These are phyloP conservation scores for Leccinum aurantiacum DNA, from an alignment of 768 basidiomycete genomes.

Conservation along the genomic window DNA sequence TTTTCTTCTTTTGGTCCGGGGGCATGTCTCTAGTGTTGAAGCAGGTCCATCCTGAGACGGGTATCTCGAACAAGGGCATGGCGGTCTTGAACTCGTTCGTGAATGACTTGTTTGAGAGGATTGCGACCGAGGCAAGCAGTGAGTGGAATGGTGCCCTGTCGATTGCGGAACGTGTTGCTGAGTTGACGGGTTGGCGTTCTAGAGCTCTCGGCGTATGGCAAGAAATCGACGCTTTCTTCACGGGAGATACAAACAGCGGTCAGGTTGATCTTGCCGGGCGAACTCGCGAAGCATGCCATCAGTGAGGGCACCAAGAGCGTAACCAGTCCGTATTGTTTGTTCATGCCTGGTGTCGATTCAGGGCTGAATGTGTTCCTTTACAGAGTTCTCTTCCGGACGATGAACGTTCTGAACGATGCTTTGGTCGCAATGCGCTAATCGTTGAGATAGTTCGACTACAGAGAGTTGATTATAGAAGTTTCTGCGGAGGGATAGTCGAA, in stretches of 20 bases:
- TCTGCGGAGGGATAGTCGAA: neutral
- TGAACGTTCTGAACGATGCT: slow-evolving; percentile 1
- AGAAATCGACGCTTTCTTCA: slow-evolving; percentile 74
- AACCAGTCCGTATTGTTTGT: slow-evolving; percentile 35
- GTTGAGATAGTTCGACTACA: neutral
- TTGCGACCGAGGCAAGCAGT: slow-evolving; percentile 54
- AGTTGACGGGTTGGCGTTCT: neutral
- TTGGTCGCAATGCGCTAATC: neutral
- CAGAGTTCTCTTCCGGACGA: slow-evolving; percentile 31
- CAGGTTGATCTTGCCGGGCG: slow-evolving; percentile 68
- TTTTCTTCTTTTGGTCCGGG: neutral
- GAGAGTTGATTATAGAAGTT: slow-evolving; percentile 1
- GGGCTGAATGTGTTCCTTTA: slow-evolving; percentile 2
- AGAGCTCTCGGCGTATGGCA: slow-evolving; percentile 68
- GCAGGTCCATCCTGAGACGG: slow-evolving; percentile 75
- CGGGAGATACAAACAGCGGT: slow-evolving; percentile 73
- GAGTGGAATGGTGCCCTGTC: slow-evolving; percentile 13
- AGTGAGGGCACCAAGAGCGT: slow-evolving; percentile 71
- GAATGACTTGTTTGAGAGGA: slow-evolving; percentile 61
- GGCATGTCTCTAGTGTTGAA: slow-evolving; percentile 44
- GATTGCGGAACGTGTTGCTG: neutral
- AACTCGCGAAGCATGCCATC: slow-evolving; percentile 74
- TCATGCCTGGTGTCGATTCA: neutral
- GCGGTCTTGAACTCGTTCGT: slow-evolving; percentile 60
- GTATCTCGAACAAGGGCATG: slow-evolving; percentile 70